These are phyloP conservation scores for Xerocomus spinulosus DNA, from an alignment of 768 basidiomycete species.

Conservation along the genomic window DNA sequence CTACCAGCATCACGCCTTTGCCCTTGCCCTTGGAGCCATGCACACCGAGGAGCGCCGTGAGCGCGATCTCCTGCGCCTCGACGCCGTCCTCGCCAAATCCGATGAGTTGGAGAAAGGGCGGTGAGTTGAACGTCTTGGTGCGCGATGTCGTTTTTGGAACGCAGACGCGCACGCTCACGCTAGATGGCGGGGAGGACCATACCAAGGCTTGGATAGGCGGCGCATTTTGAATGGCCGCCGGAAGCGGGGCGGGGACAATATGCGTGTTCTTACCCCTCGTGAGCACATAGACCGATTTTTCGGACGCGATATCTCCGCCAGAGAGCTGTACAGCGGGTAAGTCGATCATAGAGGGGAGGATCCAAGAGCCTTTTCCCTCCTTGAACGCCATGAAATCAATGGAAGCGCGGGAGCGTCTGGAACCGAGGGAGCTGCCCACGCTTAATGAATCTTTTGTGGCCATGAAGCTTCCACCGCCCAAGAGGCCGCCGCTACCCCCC, in stretches of 20 bases:
- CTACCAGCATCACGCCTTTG: constrained; percentile 41
- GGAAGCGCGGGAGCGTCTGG: constrained; percentile 38
- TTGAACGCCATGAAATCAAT: constrained; percentile 41
- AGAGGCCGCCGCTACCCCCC: constrained; percentile 6
- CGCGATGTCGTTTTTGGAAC: constrained; percentile 23
- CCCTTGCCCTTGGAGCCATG: constrained; percentile 35
- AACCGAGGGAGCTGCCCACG: constrained; percentile 20
- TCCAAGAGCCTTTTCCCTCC: constrained; percentile 29
- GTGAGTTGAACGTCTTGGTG: neutral
- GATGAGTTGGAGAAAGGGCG: constrained; percentile 60
- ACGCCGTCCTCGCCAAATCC: constrained; percentile 68
- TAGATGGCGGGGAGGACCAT: constrained; percentile 58
- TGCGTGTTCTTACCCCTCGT: constrained; percentile 69
- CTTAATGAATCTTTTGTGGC: constrained; percentile 22
- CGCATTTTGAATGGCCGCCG: constrained; percentile 40
- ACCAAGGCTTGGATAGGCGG: constrained; percentile 51
- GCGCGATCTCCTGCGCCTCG: constrained; percentile 65
- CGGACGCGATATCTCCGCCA: constrained; percentile 17
- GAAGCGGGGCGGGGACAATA: constrained; percentile 63
- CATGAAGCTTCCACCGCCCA: constrained; percentile 20
- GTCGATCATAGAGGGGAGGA: constrained; percentile 24
- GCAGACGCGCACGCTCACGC: constrained; percentile 51
- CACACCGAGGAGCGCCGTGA: constrained; percentile 40
- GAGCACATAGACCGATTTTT: constrained; percentile 53
- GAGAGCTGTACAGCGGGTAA: constrained; percentile 20